phyloP scores from a whole-genome alignment of 2,329 filamentous ascomycete genomes.

The Paracoccidioides brasiliensis region DNA sequence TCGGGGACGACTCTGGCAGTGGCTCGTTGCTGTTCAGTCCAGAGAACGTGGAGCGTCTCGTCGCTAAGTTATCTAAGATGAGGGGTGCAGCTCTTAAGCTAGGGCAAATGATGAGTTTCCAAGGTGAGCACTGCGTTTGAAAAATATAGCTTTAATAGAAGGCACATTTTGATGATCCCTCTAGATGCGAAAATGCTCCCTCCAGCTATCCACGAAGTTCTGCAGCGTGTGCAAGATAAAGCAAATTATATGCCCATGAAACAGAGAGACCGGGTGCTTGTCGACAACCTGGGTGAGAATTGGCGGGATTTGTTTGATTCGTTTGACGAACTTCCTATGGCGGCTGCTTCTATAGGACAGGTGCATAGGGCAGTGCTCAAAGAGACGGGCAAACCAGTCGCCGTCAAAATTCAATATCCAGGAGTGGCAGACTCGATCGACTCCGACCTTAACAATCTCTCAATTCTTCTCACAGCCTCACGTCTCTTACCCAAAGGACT shows the following conservation, averaged over 20 bases:
- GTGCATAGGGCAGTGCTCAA: conserved; percentile 77
- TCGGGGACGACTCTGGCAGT: conserved; percentile 38
- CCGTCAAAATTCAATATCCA: conserved; percentile 95
- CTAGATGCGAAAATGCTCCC: conserved; percentile 85
- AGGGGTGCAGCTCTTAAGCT: conserved; percentile 92
- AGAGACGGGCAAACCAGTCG: conserved; percentile 61
- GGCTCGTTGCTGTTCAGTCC: conserved; percentile 81
- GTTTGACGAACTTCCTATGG: conserved; percentile 85
- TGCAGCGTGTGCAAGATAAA: conserved; percentile 88
- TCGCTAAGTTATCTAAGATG: conserved; percentile 89
- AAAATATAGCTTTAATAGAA: neutral
- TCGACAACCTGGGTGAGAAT: conserved; percentile 61
- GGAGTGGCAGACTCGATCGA: conserved; percentile 93
- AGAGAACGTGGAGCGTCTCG: conserved; percentile 82
- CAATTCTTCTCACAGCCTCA: conserved; percentile 78
- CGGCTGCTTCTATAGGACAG: conserved; percentile 92
- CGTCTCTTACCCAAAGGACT: conserved; percentile 80
- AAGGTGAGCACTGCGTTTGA: conserved; percentile 36
- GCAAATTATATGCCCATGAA: conserved; percentile 97
- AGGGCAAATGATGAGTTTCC: conserved; percentile 96
- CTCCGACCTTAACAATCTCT: conserved; percentile 88
- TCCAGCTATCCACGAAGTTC: conserved; percentile 68
- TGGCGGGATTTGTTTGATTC: conserved; percentile 74
- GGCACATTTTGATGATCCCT: conserved; percentile 2
- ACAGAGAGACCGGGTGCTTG: conserved; percentile 76